Conservation (phyloP, 306 rosid species). For the Sophora flavescens region DNA sequence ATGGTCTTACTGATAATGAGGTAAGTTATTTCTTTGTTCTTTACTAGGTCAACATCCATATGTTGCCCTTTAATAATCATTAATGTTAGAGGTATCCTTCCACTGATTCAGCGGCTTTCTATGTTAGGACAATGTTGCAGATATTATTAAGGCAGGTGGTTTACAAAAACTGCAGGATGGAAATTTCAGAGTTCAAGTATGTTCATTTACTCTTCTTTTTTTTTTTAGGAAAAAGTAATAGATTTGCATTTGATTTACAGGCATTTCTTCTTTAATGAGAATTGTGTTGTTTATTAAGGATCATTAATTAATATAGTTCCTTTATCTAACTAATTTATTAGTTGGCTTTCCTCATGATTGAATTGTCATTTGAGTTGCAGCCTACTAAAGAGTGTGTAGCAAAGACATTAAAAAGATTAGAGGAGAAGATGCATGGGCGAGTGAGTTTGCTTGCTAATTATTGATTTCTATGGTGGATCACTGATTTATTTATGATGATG, state of each 20-base stretch:
- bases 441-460: conserved; percentile 62
- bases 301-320: conserved; percentile 9
- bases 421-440: conserved; percentile 84
- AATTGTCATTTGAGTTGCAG: conserved; percentile 58
- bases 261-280: conserved; percentile 12
- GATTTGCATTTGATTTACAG: not conserved
- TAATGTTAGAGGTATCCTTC: conserved; percentile 26
- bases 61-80: conserved; percentile 36
- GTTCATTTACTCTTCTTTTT: conserved; percentile 27
- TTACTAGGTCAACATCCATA: conserved; percentile 22
- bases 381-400: conserved; percentile 86
- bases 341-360: conserved; percentile 13
- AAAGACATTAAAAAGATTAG: conserved; percentile 83
- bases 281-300: not conserved
- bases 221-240: not conserved
- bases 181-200: conserved; percentile 80
- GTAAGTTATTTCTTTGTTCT: conserved; percentile 51
- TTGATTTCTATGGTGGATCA: conserved; percentile 6
- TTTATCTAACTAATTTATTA: conserved; percentile 1
- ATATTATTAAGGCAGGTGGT: conserved; percentile 83
- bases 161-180: conserved; percentile 81
- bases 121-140: conserved; percentile 80
- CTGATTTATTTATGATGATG: conserved; percentile 17
- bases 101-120: conserved; percentile 47
- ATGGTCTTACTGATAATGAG: conserved; percentile 93